Conservation (phyloP, 495 filamentous ascomycete species). For the Penicillium roqueforti region DNA sequence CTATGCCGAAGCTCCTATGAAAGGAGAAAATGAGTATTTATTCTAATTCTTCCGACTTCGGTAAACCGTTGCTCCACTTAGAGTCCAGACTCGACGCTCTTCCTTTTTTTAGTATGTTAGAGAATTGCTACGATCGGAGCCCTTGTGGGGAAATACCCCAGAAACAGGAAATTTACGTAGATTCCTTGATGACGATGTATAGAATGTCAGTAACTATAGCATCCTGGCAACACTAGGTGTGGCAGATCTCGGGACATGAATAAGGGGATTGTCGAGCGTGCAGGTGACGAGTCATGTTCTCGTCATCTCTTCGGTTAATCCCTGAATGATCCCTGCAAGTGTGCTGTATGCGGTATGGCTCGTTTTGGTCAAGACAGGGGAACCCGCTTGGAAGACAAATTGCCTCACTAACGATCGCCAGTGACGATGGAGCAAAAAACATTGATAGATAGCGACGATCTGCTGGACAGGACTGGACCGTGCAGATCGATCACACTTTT, state of each 20-base stretch:
- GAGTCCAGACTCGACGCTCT: neutral
- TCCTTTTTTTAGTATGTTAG: neutral
- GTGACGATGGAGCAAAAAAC: neutral
- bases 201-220: neutral
- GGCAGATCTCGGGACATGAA: neutral
- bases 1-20: too few species aligned
- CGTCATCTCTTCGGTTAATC: neutral
- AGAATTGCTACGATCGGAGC: neutral
- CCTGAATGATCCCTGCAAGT: neutral
- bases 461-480: neutral
- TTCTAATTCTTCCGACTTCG: neutral
- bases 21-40: neutral
- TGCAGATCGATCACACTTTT: conserved; percentile 1
- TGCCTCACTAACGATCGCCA: neutral
- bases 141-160: neutral
- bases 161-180: neutral
- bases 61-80: neutral
- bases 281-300: neutral
- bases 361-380: neutral
- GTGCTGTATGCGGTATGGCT: neutral
- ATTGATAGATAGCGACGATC: conserved; percentile 1
- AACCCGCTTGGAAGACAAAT: neutral
- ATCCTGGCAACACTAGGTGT: neutral
- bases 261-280: neutral
- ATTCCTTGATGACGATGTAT: neutral